Base-by-base conservation (phyloP, 108 stramenopile genomes). In the Pseudonitzschia delicatissima region DNA sequence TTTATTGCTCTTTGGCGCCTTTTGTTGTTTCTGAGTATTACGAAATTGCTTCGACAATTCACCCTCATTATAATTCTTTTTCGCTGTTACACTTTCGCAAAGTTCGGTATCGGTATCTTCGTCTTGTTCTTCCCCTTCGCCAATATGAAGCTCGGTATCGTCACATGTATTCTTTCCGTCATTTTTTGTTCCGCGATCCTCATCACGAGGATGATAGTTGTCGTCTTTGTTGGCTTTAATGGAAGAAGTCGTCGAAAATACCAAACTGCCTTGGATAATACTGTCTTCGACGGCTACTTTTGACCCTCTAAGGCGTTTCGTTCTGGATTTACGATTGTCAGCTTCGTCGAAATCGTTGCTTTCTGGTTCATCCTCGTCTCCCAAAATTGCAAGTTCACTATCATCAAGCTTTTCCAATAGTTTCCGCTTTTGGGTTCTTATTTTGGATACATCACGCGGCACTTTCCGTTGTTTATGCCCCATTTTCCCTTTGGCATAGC, bases 391-490 rank as follows among this genome's bases (percentile, higher is more conserved):
- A 64, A 69, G 62, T 35, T 71, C 76, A 26, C 44, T 48, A 34
- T 45, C 27, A 76, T 90, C 88, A 27, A 47, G 62, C 37, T 68
- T 50, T 76, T 86, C 78, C 71, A 89, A 66, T 0, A 68, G 51
- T 61, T 82, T 89, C 28, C 87, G 75, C 58, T 92, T 87, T 13
- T 62, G 64, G 17, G 87, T 86, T 32, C 86, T 72, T 18, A 59
- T 52, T 8, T 66, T 74, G 21, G 59, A 61, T 35, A 77, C 76
- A 33, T 64, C 51, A n/a, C 81, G 74, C n/a, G 85, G 79, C 5
- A 79, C 61, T 58, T 67, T 80, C 32, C 74, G 63, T 42, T 68
- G 60, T 9, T 40, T 53, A 36, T 86, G 79, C 23, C 91, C 91
- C 6, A 59, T 55, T 25, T 53, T 37, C n/a, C 34, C 61, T 12